Evolutionary conservation across 2,329 filamentous ascomycete genomes (phyloP).

Genomic region (Colletotrichum euphorbiae): DNA sequence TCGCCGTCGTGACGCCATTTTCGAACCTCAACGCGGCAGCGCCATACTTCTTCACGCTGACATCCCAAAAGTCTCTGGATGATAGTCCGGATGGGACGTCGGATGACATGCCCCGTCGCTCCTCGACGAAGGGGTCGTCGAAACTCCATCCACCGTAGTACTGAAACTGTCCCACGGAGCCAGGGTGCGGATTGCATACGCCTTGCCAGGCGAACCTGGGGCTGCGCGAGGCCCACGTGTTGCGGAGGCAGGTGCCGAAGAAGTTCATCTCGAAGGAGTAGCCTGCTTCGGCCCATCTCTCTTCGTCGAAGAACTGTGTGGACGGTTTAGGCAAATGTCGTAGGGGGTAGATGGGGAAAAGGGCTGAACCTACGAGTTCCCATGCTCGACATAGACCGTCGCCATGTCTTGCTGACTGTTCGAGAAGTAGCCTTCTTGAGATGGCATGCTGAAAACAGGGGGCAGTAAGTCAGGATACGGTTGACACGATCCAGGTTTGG

Average conservation of each 20-base stretch:
- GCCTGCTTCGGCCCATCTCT: constrained; percentile 28
- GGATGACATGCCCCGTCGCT: background rate
- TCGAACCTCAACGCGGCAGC: background rate
- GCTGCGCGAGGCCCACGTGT: background rate
- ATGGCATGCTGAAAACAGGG: background rate
- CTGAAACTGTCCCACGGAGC: background rate
- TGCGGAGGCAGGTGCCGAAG: constrained; percentile 11
- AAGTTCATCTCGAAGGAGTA: constrained; percentile 18
- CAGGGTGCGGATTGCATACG: background rate
- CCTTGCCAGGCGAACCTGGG: background rate
- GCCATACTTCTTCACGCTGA: constrained; percentile 4
- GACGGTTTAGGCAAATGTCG: too few relatives aligned
- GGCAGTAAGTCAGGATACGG: background rate
- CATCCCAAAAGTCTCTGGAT: constrained; percentile 16
- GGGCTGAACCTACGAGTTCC: background rate
- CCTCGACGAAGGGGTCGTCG: constrained; percentile 6
- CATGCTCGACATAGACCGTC: background rate
- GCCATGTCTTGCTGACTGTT: background rate
- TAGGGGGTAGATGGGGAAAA: too few relatives aligned
- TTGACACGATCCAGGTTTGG: background rate
- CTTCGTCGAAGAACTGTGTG: constrained; percentile 21
- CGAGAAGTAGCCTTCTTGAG: background rate
- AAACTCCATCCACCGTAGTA: constrained; percentile 10
- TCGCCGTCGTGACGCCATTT: too few relatives aligned
- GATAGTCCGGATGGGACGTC: background rate